Evolutionary conservation across 2,329 filamentous ascomycete genomes (phyloP).

Genomic region (Penicillium hordei): DNA sequence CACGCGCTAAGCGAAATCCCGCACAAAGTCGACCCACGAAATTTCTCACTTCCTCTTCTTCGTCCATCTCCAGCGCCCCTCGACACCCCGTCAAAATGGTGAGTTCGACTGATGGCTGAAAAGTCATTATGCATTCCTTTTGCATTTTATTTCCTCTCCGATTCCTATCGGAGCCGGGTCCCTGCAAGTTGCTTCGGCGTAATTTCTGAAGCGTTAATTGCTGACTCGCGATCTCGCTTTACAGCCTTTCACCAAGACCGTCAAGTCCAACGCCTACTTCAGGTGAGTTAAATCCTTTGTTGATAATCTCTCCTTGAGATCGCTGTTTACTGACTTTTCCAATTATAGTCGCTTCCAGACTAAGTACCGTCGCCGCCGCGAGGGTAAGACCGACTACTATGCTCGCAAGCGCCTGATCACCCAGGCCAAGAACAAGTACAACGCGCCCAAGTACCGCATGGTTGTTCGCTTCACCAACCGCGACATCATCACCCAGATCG

Average conservation of each 20-base stretch:
- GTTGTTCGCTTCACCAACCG: conserved; percentile 99
- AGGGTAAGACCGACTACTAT: conserved; percentile 99
- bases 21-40: conserved; percentile 43
- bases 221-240: conserved; percentile 76
- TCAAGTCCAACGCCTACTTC: conserved; percentile 99
- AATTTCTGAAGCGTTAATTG: conserved; percentile 98
- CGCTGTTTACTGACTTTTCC: conserved; percentile 14
- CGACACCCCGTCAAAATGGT: conserved; percentile 47
- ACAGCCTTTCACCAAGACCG: conserved; percentile 86
- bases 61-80: conserved; percentile 36
- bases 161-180: conserved; percentile 58
- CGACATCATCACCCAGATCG: conserved; percentile 98
- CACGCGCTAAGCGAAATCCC: conserved; percentile 44
- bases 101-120: conserved; percentile 37
- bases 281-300: conserved; percentile 64
- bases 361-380: conserved; percentile 96
- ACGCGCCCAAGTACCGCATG: conserved; percentile 98
- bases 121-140: conserved; percentile 17
- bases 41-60: conserved; percentile 31
- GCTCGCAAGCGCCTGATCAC: conserved; percentile 99
- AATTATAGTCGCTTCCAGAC: conserved; percentile 90
- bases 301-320: neutral
- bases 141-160: conserved; percentile 20
- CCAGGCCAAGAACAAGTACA: conserved; percentile 99
- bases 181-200: conserved; percentile 98